Conservation (phyloP, 2,329 filamentous ascomycete species). For the Gaeumannomyces tritici region DNA sequence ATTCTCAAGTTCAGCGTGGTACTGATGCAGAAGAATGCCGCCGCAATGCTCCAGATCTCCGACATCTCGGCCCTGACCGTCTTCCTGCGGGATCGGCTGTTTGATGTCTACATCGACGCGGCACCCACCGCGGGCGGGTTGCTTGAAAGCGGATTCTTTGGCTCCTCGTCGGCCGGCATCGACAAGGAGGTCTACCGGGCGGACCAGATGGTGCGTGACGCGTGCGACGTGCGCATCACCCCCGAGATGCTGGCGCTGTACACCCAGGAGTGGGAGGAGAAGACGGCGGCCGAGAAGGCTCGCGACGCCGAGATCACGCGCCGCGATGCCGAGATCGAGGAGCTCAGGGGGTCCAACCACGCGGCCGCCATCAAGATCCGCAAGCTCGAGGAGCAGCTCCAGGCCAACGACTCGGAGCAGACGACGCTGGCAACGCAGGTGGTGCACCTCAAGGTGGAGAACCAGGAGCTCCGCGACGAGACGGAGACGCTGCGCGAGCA, state of each 20-base stretch:
- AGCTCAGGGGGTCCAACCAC: constrained; percentile 56
- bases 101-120: constrained; percentile 95
- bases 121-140: constrained; percentile 87
- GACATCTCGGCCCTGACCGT: constrained; percentile 86
- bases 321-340: constrained; percentile 71
- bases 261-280: constrained; percentile 84
- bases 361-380: constrained; percentile 69
- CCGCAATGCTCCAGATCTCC: constrained; percentile 68
- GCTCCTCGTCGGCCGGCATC: constrained; percentile 74
- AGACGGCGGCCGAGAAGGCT: constrained; percentile 70
- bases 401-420: constrained; percentile 84
- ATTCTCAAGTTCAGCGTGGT: constrained; percentile 93
- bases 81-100: constrained; percentile 87
- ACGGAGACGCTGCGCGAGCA: constrained; percentile 83
- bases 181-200: constrained; percentile 96
- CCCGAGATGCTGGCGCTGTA: constrained; percentile 75
- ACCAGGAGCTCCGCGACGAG: constrained; percentile 78
- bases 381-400: constrained; percentile 75
- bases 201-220: constrained; percentile 86
- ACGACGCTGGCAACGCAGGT: constrained; percentile 84
- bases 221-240: constrained; percentile 78
- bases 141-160: constrained; percentile 94
- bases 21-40: constrained; percentile 89
- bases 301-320: constrained; percentile 73
- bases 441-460: constrained; percentile 86